Conservation (phyloP, 768 basidiomycete genomes). For the Russula abietina region DNA sequence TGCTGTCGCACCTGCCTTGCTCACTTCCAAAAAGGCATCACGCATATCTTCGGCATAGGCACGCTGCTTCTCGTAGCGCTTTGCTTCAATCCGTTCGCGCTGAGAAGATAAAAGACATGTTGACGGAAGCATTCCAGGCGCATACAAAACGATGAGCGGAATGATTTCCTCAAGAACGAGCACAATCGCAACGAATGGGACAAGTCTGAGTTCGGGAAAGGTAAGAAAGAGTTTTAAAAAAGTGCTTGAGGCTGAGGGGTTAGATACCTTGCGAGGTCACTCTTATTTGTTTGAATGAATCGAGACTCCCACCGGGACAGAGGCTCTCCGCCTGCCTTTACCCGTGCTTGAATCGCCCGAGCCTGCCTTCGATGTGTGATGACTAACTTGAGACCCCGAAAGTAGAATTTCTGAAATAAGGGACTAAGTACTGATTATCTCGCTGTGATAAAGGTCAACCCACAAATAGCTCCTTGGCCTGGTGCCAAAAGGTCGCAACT, state of each 20-base stretch:
- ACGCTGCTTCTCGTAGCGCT: conserved; percentile 43
- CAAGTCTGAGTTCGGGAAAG: conserved; percentile 42
- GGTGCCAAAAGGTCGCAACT: conserved; percentile 45
- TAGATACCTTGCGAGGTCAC: conserved; percentile 65
- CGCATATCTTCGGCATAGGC: conserved; percentile 24
- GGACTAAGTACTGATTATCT: not conserved
- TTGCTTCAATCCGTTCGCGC: conserved; percentile 55
- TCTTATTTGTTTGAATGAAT: conserved; percentile 50
- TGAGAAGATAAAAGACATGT: conserved; percentile 83
- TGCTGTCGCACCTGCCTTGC: conserved; percentile 35
- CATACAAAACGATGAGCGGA: conserved; percentile 78
- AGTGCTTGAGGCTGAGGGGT: not conserved
- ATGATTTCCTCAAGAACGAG: conserved; percentile 74
- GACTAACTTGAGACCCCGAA: conserved; percentile 66
- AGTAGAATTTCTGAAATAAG: conserved; percentile 67
- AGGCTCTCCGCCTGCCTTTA: conserved; percentile 52
- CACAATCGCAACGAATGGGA: conserved; percentile 73
- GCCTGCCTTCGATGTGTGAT: conserved; percentile 54
- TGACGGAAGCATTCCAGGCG: conserved; percentile 79
- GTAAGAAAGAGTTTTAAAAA: conserved; percentile 19
- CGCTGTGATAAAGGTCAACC: conserved; percentile 22
- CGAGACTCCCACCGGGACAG: conserved; percentile 60
- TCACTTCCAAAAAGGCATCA: conserved; percentile 26
- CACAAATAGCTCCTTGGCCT: conserved; percentile 44
- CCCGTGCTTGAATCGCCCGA: conserved; percentile 47